These are phyloP conservation scores for Peronospora destructor DNA, from an alignment of 352 stramenopile genomes.

Conservation along the genomic window DNA sequence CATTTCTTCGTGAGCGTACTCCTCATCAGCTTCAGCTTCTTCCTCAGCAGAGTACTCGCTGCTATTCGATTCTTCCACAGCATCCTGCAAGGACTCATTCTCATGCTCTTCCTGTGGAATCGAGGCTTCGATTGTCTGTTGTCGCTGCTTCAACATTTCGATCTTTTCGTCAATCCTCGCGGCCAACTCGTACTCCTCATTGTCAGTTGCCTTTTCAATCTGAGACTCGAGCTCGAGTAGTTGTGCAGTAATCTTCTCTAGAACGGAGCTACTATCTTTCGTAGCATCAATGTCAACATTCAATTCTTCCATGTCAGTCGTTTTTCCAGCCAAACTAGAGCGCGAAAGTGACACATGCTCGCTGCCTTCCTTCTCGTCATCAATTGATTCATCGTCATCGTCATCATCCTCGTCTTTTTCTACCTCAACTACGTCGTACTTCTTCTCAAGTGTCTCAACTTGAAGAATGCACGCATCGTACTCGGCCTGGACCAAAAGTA, in stretches of 20 bases:
- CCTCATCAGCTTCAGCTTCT: constrained; percentile 18
- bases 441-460: constrained; percentile 57
- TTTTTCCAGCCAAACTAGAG: constrained; percentile 21
- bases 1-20: constrained; percentile 31
- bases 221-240: constrained; percentile 51
- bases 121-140: constrained; percentile 36
- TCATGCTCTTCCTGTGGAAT: constrained; percentile 16
- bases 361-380: constrained; percentile 32
- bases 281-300: constrained; percentile 22
- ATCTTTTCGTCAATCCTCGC: constrained; percentile 72
- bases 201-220: constrained; percentile 73
- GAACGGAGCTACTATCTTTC: constrained; percentile 25
- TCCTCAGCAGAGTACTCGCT: constrained; percentile 22
- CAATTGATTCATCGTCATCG: constrained; percentile 43
- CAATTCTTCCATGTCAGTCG: constrained; percentile 18
- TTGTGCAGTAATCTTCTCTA: constrained; percentile 57
- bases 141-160: constrained; percentile 45
- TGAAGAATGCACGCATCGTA: constrained; percentile 62
- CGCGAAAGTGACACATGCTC: constrained; percentile 9
- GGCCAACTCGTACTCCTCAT: constrained; percentile 76
- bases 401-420: constrained; percentile 47
- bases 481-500: constrained; percentile 71
- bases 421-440: constrained; percentile 60
- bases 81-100: constrained; percentile 8
- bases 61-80: constrained; percentile 12